These are phyloP conservation scores for Scheffersomyces stambukii DNA, from an alignment of 1,139 yeast species.

Conservation along the genomic window DNA sequence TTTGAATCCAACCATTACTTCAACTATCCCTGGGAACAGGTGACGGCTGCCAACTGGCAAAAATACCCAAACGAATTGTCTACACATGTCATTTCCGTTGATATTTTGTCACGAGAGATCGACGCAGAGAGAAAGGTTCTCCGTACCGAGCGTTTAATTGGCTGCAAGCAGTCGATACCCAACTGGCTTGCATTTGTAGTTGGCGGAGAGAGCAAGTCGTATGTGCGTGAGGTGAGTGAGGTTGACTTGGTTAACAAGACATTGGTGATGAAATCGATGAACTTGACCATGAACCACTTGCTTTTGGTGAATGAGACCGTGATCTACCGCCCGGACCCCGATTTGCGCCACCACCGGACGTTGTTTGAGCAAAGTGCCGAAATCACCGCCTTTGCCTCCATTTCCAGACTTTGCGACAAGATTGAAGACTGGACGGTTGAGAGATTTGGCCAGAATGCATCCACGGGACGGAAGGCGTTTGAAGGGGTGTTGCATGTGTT, in stretches of 20 bases:
- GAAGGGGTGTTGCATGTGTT: slow-evolving; percentile 67
- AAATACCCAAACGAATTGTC: slow-evolving; percentile 92
- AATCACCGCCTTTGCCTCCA: slow-evolving; percentile 78
- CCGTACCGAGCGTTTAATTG: slow-evolving; percentile 81
- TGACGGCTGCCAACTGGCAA: slow-evolving; percentile 94
- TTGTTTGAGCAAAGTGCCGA: slow-evolving; percentile 78
- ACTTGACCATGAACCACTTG: slow-evolving; percentile 75
- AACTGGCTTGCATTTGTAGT: slow-evolving; percentile 70
- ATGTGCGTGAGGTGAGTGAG: slow-evolving; percentile 85
- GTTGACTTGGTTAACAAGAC: slow-evolving; percentile 67
- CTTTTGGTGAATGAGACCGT: slow-evolving; percentile 85
- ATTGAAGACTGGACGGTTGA: slow-evolving; percentile 91
- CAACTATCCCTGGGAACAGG: slow-evolving; percentile 88
- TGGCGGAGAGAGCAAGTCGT: slow-evolving; percentile 72
- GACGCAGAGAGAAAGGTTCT: slow-evolving; percentile 53
- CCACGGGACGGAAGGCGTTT: slow-evolving; percentile 76
- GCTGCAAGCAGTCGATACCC: slow-evolving; percentile 87
- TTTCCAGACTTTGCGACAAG: slow-evolving; percentile 67
- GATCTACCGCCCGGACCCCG: slow-evolving; percentile 64
- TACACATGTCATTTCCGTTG: slow-evolving; percentile 94
- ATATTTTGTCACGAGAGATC: slow-evolving; percentile 70
- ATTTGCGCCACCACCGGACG: slow-evolving; percentile 49
- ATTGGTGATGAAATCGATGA: slow-evolving; percentile 77
- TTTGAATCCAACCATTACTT: slow-evolving; percentile 68
- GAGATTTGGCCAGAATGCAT: slow-evolving; percentile 84